phyloP scores from a whole-genome alignment of 2,329 filamentous ascomycete genomes.

The Keithomyces neogunnii region DNA sequence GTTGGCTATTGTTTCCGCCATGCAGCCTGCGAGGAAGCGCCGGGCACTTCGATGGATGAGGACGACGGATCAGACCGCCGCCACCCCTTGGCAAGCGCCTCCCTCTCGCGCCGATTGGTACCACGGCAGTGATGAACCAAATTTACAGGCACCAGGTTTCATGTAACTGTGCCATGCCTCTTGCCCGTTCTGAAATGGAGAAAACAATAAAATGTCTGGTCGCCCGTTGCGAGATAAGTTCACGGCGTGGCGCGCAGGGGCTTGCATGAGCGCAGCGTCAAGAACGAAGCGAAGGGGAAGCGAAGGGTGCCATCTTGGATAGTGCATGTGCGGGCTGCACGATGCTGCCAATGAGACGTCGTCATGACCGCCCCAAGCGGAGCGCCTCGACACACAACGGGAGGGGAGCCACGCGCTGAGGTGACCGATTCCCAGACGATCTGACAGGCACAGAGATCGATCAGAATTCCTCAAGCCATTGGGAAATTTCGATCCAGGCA shows the following conservation, averaged over 20 bases:
- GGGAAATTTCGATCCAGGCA: background rate
- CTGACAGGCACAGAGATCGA: slow-evolving; percentile 7
- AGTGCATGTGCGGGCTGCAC: background rate
- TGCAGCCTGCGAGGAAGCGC: no score
- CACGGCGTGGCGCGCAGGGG: background rate
- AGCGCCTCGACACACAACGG: background rate
- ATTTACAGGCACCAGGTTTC: no score
- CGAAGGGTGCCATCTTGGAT: no score
- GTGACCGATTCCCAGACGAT: slow-evolving; percentile 8
- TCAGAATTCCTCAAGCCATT: background rate
- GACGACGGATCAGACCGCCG: background rate
- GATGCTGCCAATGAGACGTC: background rate
- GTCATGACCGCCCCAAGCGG: background rate
- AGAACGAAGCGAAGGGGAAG: no score
- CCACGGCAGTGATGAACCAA: background rate
- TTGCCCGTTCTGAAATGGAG: background rate
- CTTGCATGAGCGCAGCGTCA: background rate
- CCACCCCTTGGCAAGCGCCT: background rate
- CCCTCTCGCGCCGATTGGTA: background rate
- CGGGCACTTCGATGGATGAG: no score
- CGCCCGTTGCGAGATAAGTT: background rate
- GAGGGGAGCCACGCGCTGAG: background rate
- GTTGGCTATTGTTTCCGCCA: no score
- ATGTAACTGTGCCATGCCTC: background rate
- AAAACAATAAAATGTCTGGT: background rate